Base-by-base conservation (phyloP, 1,284 basidiomycete genomes). In the Cutaneotrichosporon sp. region DNA sequence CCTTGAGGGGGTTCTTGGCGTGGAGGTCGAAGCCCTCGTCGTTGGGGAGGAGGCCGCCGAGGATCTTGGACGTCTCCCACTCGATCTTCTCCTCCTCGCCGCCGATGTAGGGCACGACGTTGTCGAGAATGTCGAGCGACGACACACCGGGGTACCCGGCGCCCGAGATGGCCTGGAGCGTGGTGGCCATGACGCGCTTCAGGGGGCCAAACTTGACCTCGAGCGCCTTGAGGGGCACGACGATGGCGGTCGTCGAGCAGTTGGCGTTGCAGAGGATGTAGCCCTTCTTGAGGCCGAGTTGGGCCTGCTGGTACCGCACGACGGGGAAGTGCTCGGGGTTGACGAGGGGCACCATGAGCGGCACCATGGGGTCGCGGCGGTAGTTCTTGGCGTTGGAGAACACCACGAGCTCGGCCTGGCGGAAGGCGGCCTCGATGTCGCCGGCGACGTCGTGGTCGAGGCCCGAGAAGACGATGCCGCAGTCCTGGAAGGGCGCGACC, bases 301-400 rank as follows among this genome's bases (percentile, higher is more conserved):
- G 79, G 11, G 86, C 74, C 63, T 84, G 88, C 80, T 99, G 97
- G 74, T 93, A 88, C 0, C 85, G 84, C 69, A 99, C 83, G 74
- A 99, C 92, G 66, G 86, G 82, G 56, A 98, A 83, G 79, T 99
- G 97, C 8, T 83, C 83, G 0, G 92, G 84, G 82, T 99, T 99
- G 70, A 97, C 95, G 72, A 98, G 88, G 16, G 97, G 97, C 9
- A 99, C 97, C 80, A 98, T 87, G 75, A 99, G 89, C 0, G 97
- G 97, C n/a, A 97, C 94, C 64, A 89, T 83, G 4, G 93, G 93
- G 80, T 98, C 95, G 42, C 93, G 84, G 58, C 97, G 87, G 81
- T 90, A 95, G 80, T 95, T 98, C 81, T 97, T 97, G n/a, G 97
- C 89, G 72, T 99, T 99, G 29, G 94, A 97, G 81, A 98, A 99